Conservation (phyloP, 2,329 filamentous ascomycete genomes). For the Dactylella cylindrospora region DNA sequence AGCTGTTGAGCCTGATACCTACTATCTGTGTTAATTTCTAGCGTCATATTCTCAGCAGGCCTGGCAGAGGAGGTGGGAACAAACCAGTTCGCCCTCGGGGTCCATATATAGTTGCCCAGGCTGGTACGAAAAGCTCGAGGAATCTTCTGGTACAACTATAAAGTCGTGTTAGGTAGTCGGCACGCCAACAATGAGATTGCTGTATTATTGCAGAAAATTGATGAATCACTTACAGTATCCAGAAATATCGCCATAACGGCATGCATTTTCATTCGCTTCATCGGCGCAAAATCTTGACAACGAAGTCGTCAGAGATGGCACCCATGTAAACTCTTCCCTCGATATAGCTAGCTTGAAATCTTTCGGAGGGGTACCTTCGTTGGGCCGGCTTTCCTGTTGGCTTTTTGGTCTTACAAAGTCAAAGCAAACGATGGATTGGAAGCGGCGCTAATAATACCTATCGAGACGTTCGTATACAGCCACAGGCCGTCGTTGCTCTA, state of each 20-base stretch:
- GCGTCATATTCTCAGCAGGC: background rate
- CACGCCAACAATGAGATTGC: no score
- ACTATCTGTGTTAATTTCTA: background rate
- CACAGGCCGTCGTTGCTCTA: conserved; percentile 10
- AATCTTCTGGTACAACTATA: conserved; percentile 7
- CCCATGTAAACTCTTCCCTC: conserved; percentile 5
- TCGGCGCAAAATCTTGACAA: conserved; percentile 11
- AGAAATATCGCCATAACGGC: conserved; percentile 5
- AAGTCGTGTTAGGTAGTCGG: no score
- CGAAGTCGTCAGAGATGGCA: conserved; percentile 1
- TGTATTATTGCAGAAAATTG: no score
- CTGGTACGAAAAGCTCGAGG: background rate
- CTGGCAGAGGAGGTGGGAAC: background rate
- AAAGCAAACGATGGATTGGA: background rate
- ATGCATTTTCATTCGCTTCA: conserved; percentile 5
- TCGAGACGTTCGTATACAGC: conserved; percentile 9
- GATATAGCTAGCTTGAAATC: conserved; percentile 11
- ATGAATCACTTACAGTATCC: conserved; percentile 6
- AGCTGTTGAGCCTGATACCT: background rate
- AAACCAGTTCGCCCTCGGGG: conserved; percentile 11
- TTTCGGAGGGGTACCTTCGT: background rate
- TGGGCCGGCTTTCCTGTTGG: no score
- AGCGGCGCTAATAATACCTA: background rate
- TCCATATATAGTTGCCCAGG: conserved; percentile 6
- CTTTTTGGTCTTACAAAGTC: conserved; percentile 1